Percentiles rank a stretch among this genome's conserved stretches.
Conservation (phyloP, 2,329 filamentous ascomycete species). For the Pestalotiopsis sp. region DNA sequence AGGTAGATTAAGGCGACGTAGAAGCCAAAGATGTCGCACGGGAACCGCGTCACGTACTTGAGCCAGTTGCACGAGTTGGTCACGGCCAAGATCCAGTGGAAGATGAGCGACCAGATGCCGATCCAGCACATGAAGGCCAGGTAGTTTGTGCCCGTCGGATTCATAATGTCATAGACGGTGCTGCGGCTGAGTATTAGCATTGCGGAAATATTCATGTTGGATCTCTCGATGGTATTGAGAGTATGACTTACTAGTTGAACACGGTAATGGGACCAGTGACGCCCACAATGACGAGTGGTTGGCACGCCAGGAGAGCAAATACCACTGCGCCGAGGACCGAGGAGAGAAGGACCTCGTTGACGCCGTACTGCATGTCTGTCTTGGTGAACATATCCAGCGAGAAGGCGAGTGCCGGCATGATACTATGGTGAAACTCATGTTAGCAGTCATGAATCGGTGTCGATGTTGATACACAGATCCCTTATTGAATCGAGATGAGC, state of each 20-base stretch:
- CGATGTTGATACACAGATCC: no score
- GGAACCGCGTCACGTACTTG: constrained; percentile 88
- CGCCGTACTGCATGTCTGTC: constrained; percentile 80
- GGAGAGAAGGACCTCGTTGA: constrained; percentile 87
- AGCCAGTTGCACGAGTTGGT: constrained; percentile 87
- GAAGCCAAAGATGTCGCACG: constrained; percentile 92
- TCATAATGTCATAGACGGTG: constrained; percentile 88
- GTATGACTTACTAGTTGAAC: constrained; percentile 71
- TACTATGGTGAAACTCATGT: constrained; percentile 48
- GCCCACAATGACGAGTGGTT: constrained; percentile 87
- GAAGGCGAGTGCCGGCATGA: constrained; percentile 83
- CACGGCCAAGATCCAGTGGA: constrained; percentile 81
- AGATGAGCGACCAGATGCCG: constrained; percentile 80
- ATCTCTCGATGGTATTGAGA: constrained; percentile 5
- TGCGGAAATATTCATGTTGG: not conserved
- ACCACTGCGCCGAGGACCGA: constrained; percentile 82
- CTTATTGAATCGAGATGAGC: not conserved
- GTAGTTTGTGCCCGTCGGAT: constrained; percentile 75
- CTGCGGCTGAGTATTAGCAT: constrained; percentile 31
- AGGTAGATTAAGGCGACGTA: constrained; percentile 92
- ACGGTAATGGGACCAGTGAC: constrained; percentile 91
- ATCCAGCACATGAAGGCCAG: constrained; percentile 92
- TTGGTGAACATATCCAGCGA: constrained; percentile 93
- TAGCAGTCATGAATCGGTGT: not conserved
- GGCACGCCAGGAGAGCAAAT: constrained; percentile 76